Evolutionary conservation across 73 alveolate genomes (phyloP), one percentile per base, ranked within the genome.

Genomic region (Paramecium primaurelia): DNA sequence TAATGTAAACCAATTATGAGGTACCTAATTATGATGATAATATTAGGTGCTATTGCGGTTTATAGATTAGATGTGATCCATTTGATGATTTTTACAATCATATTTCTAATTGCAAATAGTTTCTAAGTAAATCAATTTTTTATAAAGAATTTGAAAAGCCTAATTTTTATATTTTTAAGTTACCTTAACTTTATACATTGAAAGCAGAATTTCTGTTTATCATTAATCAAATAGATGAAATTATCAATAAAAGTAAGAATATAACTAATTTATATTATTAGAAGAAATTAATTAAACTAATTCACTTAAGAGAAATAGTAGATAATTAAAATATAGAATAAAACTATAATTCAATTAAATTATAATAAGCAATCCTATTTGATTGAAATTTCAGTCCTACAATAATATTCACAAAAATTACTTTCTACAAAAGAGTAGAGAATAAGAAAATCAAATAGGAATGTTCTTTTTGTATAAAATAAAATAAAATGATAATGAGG

Each of bases 161-260:
- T n/a, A 32, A 36, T 71, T 44, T 89, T 36, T 71, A 71, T 42
- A 58, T 71, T 10, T 54, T 89, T 10, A 77, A 64, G 14, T 58
- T 71, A 44, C 92, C 88, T 3, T 69, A 89, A 38, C 75, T 89
- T 12, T 77, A 34, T 12, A 85, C 94, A 3, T 59, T 89, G 9
- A 89, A 89, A 42, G 88, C 92, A 11, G 94, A 89, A 58, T 71
- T 89, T 73, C 54, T 58, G 26, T 59, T 8, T 44, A 80, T 80
- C 30, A 80, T 80, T 8, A 45, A 28, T 49, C 44, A 80, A 80
- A 80, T 80, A 4, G 91, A 80, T 26, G 91, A 80, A 11, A 22
- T 44, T 22, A 42, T 26, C 18, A 47, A 47, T 44, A 45, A 80
- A 80, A 80, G 91, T 80, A 80, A 20, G 7, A 40, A 22, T 11